Evolutionary conservation across 1,139 yeast genomes (phyloP), one percentile per base, ranked within the genome.

Genomic region (Diutina neorugosa): DNA sequence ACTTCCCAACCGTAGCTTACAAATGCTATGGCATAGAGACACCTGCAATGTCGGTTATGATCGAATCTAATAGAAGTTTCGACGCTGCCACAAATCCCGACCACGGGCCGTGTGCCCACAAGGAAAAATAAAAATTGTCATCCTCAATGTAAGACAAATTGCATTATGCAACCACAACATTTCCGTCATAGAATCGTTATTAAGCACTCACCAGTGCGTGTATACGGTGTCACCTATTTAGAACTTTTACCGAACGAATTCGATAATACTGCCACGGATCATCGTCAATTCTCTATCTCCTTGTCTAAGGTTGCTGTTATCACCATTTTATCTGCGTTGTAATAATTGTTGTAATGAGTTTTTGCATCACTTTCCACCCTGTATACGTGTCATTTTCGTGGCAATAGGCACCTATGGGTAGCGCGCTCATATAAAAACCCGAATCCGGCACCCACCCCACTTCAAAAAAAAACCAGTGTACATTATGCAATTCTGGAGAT

Each of bases 331-430:
- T 11, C n/a, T 4, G 14, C n/a, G n/a, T n/a, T 31, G 3, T 11
- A 31, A 11, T 4, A 4, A 31, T 11, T 11, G 12, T 31, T 1
- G 37, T 11, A 31, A 14, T 31, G n/a, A 31, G 43, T n/a, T n/a
- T 18, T 40, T 40, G 20, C 43, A 40, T 7, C 12, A n/a, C 25
- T 19, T 14, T 19, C 25, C n/a, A 9, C 46, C 23, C 46, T 42
- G 48, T 44, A 44, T 44, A 44, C 48, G 48, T 44, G 48, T 44
- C 48, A 44, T 44, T 44, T 44, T 44, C 31, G 18, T 31, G 37
- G 37, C 37, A 11, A 31, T 4, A 31, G n/a, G 37, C 37, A 31
- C 37, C 37, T 11, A 1, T n/a, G 6, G n/a, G n/a, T n/a, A n/a
- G 37, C 37, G 37, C 37, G 37, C 37, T 31, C 37, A 31, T 31